phyloP scores from a whole-genome alignment of 2,329 filamentous ascomycete species.

The Fusarium duplospermum region DNA sequence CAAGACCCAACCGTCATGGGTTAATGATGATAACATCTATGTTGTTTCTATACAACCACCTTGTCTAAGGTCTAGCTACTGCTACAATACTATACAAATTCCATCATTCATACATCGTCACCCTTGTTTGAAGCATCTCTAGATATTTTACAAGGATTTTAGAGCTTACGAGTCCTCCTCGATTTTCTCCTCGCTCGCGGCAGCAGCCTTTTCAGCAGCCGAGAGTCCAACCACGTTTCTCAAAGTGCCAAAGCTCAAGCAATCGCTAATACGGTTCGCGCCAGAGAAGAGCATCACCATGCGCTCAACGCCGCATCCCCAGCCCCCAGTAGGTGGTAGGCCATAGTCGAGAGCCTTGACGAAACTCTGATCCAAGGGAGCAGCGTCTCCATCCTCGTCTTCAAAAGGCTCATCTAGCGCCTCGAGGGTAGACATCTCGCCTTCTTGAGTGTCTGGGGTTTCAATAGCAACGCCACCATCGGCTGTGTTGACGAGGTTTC shows the following conservation, averaged over 20 bases:
- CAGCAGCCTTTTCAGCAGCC: conserved; percentile 44
- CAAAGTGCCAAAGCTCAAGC: conserved; percentile 88
- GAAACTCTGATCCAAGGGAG: conserved; percentile 80
- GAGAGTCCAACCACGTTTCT: conserved; percentile 71
- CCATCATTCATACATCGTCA: conserved; percentile 36
- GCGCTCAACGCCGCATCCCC: conserved; percentile 93
- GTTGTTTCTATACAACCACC: conserved; percentile 18
- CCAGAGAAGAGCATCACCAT: conserved; percentile 92
- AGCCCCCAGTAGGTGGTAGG: conserved; percentile 94
- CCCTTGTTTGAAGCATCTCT: conserved; percentile 1
- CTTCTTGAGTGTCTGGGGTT: conserved; percentile 14
- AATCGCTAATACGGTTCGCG: conserved; percentile 82
- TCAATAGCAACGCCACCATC: conserved; percentile 49
- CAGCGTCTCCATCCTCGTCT: conserved; percentile 59
- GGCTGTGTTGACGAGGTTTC: conserved; percentile 51
- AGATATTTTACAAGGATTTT: conserved; percentile 7
- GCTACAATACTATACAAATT: conserved; percentile 42
- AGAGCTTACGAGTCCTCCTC: conserved; percentile 14
- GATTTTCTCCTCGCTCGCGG: not conserved
- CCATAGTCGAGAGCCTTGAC: conserved; percentile 87
- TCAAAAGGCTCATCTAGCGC: conserved; percentile 27
- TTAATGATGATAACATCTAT: not conserved
- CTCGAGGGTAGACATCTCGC: conserved; percentile 6
- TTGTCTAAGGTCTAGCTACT: conserved; percentile 26
- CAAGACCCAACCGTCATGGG: not conserved